Percentiles rank a stretch among this genome's conserved stretches.
These are phyloP conservation scores for Phytopythium vexans DNA, from an alignment of 352 stramenopile species.

Conservation along the genomic window DNA sequence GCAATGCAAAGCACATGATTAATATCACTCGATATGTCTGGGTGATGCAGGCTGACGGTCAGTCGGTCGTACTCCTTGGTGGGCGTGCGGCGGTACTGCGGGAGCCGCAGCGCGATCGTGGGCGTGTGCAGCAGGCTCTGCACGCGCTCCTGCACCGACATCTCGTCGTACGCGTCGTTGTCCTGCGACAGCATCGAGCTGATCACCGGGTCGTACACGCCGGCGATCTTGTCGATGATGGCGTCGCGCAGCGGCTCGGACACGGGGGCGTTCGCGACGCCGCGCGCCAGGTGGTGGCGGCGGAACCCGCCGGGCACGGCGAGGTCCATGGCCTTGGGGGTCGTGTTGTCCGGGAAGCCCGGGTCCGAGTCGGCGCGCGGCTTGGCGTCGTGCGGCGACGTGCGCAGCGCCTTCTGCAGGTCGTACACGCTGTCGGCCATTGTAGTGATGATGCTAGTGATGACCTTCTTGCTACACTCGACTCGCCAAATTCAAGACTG, in stretches of 20 bases:
- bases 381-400: constrained; percentile 21
- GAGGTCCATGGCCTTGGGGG: constrained; percentile 54
- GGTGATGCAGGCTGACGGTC: too few species aligned
- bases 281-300: constrained; percentile 50
- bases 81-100: constrained; percentile 24
- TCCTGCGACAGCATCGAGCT: constrained; percentile 78
- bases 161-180: constrained; percentile 77
- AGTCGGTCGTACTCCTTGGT: constrained; percentile 14
- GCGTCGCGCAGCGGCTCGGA: constrained; percentile 58
- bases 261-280: constrained; percentile 3
- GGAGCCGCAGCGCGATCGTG: constrained; percentile 21
- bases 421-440: constrained; percentile 54
- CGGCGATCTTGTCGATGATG: constrained; percentile 71
- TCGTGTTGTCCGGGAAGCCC: constrained; percentile 23
- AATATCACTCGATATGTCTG: too few species aligned
- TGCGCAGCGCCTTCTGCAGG: constrained; percentile 41
- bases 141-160: constrained; percentile 60
- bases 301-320: constrained; percentile 68
- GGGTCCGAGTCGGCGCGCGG: constrained; percentile 58
- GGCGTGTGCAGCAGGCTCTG: constrained; percentile 71
- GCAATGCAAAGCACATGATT: constrained; percentile 4
- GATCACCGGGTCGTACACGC: constrained; percentile 83
- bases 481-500: too few species aligned
- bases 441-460: too few species aligned
- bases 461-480: too few species aligned